phyloP scores from a whole-genome alignment of 352 stramenopile species.

The Globisporangium barbulae region DNA sequence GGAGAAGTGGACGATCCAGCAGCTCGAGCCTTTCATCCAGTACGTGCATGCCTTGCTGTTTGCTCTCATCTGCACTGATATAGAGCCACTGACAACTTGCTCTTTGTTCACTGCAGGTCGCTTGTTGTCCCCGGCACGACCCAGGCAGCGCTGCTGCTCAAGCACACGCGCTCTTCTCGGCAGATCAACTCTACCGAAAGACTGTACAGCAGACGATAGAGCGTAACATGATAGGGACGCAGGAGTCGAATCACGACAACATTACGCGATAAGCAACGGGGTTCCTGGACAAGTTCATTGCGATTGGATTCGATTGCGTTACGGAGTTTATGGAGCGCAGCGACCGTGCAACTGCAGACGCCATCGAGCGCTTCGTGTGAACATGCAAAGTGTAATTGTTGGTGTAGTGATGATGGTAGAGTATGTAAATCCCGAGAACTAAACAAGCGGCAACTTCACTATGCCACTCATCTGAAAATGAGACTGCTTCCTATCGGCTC shows the following conservation, averaged over 20 bases:
- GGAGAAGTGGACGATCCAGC: constrained; percentile 79
- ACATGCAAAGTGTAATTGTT: not conserved
- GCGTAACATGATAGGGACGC: not conserved
- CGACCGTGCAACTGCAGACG: not conserved
- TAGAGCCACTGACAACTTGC: constrained; percentile 9
- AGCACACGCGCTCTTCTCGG: constrained; percentile 76
- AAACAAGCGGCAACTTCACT: constrained; percentile 17
- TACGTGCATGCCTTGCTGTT: constrained; percentile 22
- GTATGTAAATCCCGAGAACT: constrained; percentile 20
- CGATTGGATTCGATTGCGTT: not conserved
- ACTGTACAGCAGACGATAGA: constrained; percentile 55
- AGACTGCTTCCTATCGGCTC: constrained; percentile 28
- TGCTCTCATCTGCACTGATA: not conserved
- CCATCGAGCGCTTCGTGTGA: not conserved
- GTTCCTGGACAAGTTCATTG: not conserved
- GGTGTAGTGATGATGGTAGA: not conserved
- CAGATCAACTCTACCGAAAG: constrained; percentile 66
- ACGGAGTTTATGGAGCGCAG: not conserved
- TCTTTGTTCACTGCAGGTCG: constrained; percentile 29
- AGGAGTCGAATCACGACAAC: not conserved
- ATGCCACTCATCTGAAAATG: constrained; percentile 23
- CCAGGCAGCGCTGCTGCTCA: constrained; percentile 74
- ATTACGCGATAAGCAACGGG: not conserved
- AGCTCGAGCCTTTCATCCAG: constrained; percentile 83
- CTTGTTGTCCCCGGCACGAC: constrained; percentile 60